Percentiles rank a stretch among this genome's conserved stretches.
phyloP scores from a whole-genome alignment of 2,329 filamentous ascomycete species.

The Sodiomyces alkalinus region DNA sequence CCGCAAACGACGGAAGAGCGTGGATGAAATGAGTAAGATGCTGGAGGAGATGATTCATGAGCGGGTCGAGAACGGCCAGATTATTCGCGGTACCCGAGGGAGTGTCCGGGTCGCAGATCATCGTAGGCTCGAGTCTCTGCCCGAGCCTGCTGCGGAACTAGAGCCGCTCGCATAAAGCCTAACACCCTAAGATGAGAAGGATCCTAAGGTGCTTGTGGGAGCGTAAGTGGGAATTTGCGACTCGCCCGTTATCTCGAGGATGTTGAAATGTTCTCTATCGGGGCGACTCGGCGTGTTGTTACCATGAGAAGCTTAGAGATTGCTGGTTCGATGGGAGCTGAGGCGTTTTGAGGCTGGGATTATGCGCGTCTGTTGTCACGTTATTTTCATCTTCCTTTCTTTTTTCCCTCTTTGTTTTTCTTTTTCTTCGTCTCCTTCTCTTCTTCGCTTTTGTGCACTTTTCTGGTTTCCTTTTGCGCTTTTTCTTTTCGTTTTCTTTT shows the following conservation, averaged over 20 bases:
- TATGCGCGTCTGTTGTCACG: too few species aligned
- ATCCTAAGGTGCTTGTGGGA: conserved; percentile 11
- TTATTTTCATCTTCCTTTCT: too few species aligned
- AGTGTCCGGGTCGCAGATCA: conserved; percentile 43
- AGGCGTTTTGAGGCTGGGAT: conserved; percentile 5
- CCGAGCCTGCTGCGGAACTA: conserved; percentile 18
- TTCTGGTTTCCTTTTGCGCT: too few species aligned
- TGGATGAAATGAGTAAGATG: conserved; percentile 87
- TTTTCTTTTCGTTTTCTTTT: too few species aligned
- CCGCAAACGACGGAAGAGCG: conserved; percentile 47
- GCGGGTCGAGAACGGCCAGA: conserved; percentile 60
- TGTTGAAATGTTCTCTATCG: too few species aligned
- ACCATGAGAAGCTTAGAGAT: too few species aligned
- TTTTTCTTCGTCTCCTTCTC: conserved; percentile 8
- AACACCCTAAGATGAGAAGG: conserved; percentile 10
- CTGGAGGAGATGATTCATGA: conserved; percentile 95
- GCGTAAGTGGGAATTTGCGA: conserved; percentile 9
- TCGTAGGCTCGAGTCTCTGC: conserved; percentile 21
- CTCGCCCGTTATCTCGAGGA: too few species aligned
- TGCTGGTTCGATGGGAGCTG: too few species aligned
- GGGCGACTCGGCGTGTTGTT: too few species aligned
- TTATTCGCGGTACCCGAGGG: conserved; percentile 50
- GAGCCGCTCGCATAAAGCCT: conserved; percentile 24
- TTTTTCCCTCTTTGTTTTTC: not conserved
- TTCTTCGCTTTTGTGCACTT: too few species aligned